Percentiles rank a stretch among this genome's conserved stretches.
These are phyloP conservation scores for Pelargonium exstipulatum DNA, from an alignment of 441 rosid species.

Conservation along the genomic window DNA sequence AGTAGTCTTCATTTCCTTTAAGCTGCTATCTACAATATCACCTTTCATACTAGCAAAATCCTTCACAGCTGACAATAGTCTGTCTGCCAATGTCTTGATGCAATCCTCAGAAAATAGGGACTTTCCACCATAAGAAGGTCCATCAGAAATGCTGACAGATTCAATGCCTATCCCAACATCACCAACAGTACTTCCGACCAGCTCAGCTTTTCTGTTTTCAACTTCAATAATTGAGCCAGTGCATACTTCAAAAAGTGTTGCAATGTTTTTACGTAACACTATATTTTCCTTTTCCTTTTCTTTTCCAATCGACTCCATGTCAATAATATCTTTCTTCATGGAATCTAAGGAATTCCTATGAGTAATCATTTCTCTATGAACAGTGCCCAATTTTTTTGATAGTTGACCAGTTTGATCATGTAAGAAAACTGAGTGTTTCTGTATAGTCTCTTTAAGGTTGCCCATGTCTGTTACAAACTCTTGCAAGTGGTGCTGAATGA, in stretches of 20 bases:
- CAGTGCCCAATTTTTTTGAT: slow-evolving; percentile 38
- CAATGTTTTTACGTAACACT: slow-evolving; percentile 43
- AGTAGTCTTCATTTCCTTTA: slow-evolving; percentile 65
- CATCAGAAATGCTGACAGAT: slow-evolving; percentile 25
- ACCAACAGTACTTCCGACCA: slow-evolving; percentile 30
- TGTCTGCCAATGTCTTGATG: slow-evolving; percentile 52
- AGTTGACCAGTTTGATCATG: slow-evolving; percentile 48
- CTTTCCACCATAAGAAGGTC: slow-evolving; percentile 29
- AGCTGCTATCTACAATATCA: slow-evolving; percentile 45
- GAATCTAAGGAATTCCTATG: slow-evolving; percentile 41
- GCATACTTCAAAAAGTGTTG: slow-evolving; percentile 70
- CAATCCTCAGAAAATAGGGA: slow-evolving; percentile 50
- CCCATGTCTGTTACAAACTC: slow-evolving; percentile 40
- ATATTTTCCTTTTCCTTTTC: slow-evolving; percentile 55
- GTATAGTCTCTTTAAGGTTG: slow-evolving; percentile 42
- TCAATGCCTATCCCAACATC: slow-evolving; percentile 30
- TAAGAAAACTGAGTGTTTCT: slow-evolving; percentile 43
- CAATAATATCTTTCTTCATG: slow-evolving; percentile 37
- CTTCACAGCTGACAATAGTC: slow-evolving; percentile 44
- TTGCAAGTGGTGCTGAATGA: slow-evolving; percentile 48
- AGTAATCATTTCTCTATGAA: slow-evolving; percentile 36
- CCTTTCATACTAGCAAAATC: slow-evolving; percentile 45
- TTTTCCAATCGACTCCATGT: slow-evolving; percentile 38
- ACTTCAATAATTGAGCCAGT: slow-evolving; percentile 58
- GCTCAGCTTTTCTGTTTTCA: slow-evolving; percentile 53